Conservation (phyloP, 805 yeast species). For the Suhomyces kilbournensis region DNA sequence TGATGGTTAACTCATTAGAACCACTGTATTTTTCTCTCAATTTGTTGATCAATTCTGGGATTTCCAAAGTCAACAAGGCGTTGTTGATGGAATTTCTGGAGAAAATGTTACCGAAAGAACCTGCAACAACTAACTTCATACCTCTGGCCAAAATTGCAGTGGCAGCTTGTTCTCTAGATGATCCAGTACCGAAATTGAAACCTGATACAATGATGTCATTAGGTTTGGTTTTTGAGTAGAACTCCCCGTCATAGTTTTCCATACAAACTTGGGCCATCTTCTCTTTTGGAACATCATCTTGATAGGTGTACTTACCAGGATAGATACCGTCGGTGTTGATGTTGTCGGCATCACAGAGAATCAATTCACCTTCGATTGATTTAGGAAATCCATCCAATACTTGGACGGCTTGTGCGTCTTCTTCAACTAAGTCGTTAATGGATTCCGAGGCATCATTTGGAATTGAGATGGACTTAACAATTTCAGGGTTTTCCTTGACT, state of each 20-base stretch:
- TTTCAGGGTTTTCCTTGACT: constrained; percentile 44
- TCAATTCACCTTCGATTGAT: constrained; percentile 83
- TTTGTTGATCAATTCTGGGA: constrained; percentile 78
- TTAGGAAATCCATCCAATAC: constrained; percentile 90
- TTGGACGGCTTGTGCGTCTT: constrained; percentile 47
- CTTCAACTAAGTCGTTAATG: constrained; percentile 28
- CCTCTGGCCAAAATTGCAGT: constrained; percentile 96
- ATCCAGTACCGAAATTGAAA: constrained; percentile 96
- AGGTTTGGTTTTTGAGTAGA: constrained; percentile 73
- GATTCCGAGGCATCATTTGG: constrained; percentile 25
- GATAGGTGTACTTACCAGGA: constrained; percentile 98
- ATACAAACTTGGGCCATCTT: constrained; percentile 99
- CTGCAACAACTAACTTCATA: constrained; percentile 89
- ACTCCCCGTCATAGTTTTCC: constrained; percentile 96
- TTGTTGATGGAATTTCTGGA: constrained; percentile 95
- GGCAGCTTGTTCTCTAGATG: constrained; percentile 98
- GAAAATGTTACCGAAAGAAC: constrained; percentile 96
- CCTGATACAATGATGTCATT: constrained; percentile 92
- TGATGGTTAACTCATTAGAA: constrained; percentile 73
- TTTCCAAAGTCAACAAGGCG: constrained; percentile 89
- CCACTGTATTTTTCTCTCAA: constrained; percentile 66
- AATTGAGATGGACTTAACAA: constrained; percentile 41
- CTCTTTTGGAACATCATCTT: constrained; percentile 91
- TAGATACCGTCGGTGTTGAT: constrained; percentile 98
- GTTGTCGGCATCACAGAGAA: constrained; percentile 94